Evolutionary conservation across 129 eudicot species (phyloP), one percentile per base, ranked within the genome.

Genomic region (Logfia minima): DNA sequence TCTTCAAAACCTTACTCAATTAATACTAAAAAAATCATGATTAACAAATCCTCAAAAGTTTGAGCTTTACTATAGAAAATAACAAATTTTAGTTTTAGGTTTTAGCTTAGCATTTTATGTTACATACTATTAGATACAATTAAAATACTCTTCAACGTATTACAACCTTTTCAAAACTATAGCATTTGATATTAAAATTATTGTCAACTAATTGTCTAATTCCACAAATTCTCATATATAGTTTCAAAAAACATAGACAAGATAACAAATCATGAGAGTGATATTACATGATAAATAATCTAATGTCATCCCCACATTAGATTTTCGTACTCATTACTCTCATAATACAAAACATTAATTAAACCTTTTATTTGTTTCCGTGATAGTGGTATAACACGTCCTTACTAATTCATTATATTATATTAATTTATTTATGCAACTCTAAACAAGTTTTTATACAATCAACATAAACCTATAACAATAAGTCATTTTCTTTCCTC

Each of bases 281-380:
- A 77, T 67, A 52, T 51, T 34, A 52, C 75, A 14, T 11, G 13
- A 66, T 55, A 77, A 71, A 66, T 55, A 77, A 71, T 67, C 75
- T 19, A 51, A 8, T 51, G 53, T 28, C 58, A 71, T 16, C 81
- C 81, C 74, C 74, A 67, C 75, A 53, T 67, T 67, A 55, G 81
- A 77, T 77, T 77, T 77, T 53, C 43, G 53, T 67, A 77, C 29
- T 77, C 55, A 77, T 66, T 67, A 67, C 59, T 66, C 48, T 59
- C 64, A 64, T 21, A 64, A 18, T 63, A 3, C 22, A 71, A 18
- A 26, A 28, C 63, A 48, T 70, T 17, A 9, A 39, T 39, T 39
- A 39, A 39, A 39, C 4, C 48, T 41, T 2, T 41, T 39, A 39
- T 26, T 26, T 26, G 29, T 26, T 26, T 26, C 29, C 0, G 48